These are phyloP conservation scores for Pythium rishiriense DNA, from an alignment of 352 stramenopile species.

Conservation along the genomic window DNA sequence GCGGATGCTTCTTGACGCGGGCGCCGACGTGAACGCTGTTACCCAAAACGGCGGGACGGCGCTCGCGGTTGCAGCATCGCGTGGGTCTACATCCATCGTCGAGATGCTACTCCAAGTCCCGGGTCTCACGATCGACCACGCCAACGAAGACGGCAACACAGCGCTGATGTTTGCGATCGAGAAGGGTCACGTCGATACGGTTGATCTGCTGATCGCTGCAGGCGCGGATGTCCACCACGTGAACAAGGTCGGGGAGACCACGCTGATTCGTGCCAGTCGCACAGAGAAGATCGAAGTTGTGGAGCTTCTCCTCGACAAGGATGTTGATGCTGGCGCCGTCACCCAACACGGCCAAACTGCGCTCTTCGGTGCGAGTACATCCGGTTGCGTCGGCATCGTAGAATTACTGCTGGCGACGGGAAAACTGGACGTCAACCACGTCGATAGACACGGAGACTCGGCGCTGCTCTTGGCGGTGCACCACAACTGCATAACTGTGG, in stretches of 20 bases:
- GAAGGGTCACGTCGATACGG: not conserved
- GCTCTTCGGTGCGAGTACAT: not conserved
- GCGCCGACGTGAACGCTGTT: not conserved
- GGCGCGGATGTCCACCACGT: too few relatives aligned
- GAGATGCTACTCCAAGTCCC: not conserved
- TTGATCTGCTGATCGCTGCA: not conserved
- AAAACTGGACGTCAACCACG: not conserved
- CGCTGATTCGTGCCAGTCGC: too few relatives aligned
- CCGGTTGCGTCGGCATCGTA: not conserved
- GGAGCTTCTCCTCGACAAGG: too few relatives aligned
- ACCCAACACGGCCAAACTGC: not conserved
- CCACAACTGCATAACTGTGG: too few relatives aligned
- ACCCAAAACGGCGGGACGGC: not conserved
- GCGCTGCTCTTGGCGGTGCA: not conserved
- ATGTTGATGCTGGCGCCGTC: too few relatives aligned
- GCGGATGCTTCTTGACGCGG: not conserved
- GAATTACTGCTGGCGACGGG: conserved; percentile 3
- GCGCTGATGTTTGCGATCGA: not conserved
- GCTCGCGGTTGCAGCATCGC: not conserved
- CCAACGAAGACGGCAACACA: not conserved
- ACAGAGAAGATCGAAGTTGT: too few relatives aligned
- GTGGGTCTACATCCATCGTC: not conserved
- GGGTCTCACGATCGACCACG: not conserved
- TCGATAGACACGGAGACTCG: not conserved
- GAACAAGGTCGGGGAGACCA: too few relatives aligned